Base-by-base conservation (phyloP, 768 basidiomycete species). In the Kwoniella bestiolae region DNA sequence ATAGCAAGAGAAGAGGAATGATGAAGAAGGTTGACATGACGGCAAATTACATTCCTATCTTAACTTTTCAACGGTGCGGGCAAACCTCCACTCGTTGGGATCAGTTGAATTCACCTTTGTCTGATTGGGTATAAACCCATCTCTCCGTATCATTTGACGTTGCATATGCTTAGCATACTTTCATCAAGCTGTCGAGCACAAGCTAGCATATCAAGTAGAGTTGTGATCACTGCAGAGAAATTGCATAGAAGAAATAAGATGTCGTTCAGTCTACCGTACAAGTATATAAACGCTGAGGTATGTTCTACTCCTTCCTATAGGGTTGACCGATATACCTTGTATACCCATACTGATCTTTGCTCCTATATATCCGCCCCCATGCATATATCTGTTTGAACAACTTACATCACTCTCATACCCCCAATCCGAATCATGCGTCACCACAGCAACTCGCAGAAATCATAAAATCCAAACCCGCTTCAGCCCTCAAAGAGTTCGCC, bases 381-480 rank as follows among this genome's bases (percentile, higher is more conserved):
- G n/a, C n/a, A n/a, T n/a, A n/a, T n/a, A n/a, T n/a, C n/a, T n/a
- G n/a, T n/a, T n/a, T n/a, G n/a, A n/a, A n/a, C n/a, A n/a, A n/a
- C n/a, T n/a, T n/a, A n/a, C n/a, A n/a, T n/a, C n/a, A n/a, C n/a
- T n/a, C n/a, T n/a, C n/a, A n/a, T n/a, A n/a, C n/a, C n/a, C n/a
- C n/a, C n/a, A n/a, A n/a, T n/a, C n/a, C n/a, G n/a, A n/a, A n/a
- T n/a, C n/a, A n/a, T n/a, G n/a, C n/a, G n/a, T n/a, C n/a, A n/a
- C n/a, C n/a, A 41, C 34, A 78, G 76, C 73, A 80, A 58, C 66
- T 80, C 23, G 79, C 79, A 4, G 63, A 73, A 28, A 60, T 75
- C 41, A 73, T 80, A 67, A 79, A 78, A 58, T 41, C 65, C 4
- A 68, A 71, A 44, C 70, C 72, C 5, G 47, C 71, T 9, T 31